Evolutionary conservation across 306 rosid genomes (phyloP), one percentile per base, ranked within the genome.

Genomic region (Albizia julibrissin): DNA sequence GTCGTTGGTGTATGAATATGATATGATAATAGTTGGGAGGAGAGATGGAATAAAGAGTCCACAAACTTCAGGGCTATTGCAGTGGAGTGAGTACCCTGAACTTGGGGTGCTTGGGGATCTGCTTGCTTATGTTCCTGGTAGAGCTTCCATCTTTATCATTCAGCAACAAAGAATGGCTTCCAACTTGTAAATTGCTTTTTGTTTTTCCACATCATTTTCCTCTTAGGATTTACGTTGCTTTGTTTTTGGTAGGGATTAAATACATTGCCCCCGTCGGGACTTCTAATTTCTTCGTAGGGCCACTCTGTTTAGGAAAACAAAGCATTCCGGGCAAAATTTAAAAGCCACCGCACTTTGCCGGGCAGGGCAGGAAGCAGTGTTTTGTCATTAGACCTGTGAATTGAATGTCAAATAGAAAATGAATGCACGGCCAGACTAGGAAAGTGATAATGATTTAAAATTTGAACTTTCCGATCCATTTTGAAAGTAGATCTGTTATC

Each of bases 1-100:
- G 5, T 46, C 69, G 0, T 47, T 81, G 84, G 89, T 72, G 6
- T 76, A 37, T 34, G 78, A 73, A 33, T 91, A 66, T 86, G 93
- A 91, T 81, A 82, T 91, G 59, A 79, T 89, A 7, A 77, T 92
- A 42, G 91, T 89, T 50, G 94, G 98, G 8, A 90, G 95, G 79
- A 85, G 90, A 43, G 81, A 77, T 11, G 83, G 87, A 1, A 4
- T 75, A 1, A 84, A 88, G 47, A 82, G 75, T 29, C 76, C 85
- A 27, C 94, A 88, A 15, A 92, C 92, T 1, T 19, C 27, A 2
- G 92, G 97, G 14, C 80, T 94, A 15, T 62, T 77, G 19, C 90
- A 90, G 56, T 94, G 98, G 97, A 88, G 87, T 83, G 94, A 91
- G 82, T 91, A 82, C 69, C 93, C 92, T 0, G 91, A 94, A 73